Evolutionary conservation across 768 basidiomycete species (phyloP).

Genomic region (Rhizopogon salebrosus): DNA sequence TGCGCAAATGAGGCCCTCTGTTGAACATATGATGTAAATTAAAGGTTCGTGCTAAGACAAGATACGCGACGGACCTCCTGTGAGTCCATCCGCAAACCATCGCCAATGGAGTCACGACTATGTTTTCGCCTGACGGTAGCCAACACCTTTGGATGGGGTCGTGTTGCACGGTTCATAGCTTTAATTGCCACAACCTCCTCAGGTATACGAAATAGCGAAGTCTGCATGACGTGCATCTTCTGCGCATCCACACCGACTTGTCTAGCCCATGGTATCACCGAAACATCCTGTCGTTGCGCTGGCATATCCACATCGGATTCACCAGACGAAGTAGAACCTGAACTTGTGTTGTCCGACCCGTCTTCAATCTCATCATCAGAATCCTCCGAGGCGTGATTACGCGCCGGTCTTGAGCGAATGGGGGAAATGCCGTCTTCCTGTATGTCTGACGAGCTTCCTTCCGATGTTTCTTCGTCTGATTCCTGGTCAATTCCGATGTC

Average conservation of each 20-base stretch:
- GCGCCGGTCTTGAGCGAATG: conserved; percentile 19
- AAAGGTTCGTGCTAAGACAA: conserved; percentile 2
- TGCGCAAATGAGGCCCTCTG: conserved; percentile 80
- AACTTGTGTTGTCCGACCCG: conserved; percentile 32
- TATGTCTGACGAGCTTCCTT: conserved; percentile 40
- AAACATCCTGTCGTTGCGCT: conserved; percentile 34
- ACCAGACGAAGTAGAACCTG: conserved; percentile 24
- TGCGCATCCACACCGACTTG: conserved; percentile 77
- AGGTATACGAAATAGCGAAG: conserved; percentile 74
- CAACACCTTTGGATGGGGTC: conserved; percentile 29
- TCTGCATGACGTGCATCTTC: conserved; percentile 92
- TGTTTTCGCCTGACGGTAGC: conserved; percentile 58
- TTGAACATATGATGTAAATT: conserved; percentile 3
- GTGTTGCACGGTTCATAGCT: conserved; percentile 41
- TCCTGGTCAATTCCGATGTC: conserved; percentile 28
- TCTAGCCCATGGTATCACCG: conserved; percentile 66
- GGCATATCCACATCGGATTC: conserved; percentile 14
- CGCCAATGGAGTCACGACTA: conserved; percentile 74
- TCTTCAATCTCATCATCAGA: conserved; percentile 52
- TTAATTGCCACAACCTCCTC: conserved; percentile 67
- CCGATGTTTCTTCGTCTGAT: conserved; percentile 34
- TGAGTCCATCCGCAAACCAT: conserved; percentile 54
- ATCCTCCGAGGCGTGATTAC: conserved; percentile 44
- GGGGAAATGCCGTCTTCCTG: conserved; percentile 45
- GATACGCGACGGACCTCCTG: conserved; percentile 45